A percentile compares a stretch with the other conserved stretches of the same genome.
phyloP scores from a whole-genome alignment of 805 yeast genomes.

The Sugiyamaella valdiviana region DNA sequence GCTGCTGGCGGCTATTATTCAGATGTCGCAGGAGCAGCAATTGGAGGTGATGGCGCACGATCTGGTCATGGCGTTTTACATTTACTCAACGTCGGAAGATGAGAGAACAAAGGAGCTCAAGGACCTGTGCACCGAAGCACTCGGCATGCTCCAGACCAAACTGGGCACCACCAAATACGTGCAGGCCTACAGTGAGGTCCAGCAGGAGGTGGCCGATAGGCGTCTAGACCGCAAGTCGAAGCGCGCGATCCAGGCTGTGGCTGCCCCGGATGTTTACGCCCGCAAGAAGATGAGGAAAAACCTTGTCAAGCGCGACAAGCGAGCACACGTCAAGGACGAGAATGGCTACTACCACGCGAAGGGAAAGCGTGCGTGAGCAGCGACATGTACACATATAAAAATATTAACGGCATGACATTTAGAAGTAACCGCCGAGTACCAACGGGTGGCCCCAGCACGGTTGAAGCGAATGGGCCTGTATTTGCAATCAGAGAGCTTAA shows the following conservation, averaged over 20 bases:
- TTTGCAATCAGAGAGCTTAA: no score
- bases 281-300: conserved; percentile 71
- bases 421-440: no score
- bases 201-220: conserved; percentile 50
- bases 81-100: conserved; percentile 20
- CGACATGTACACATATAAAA: not conserved
- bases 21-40: conserved; percentile 41
- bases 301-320: conserved; percentile 65
- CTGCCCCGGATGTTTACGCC: conserved; percentile 79
- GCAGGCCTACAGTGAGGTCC: conserved; percentile 54
- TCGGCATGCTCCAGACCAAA: conserved; percentile 58
- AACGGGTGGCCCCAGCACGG: no score
- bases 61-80: conserved; percentile 49
- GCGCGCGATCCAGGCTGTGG: conserved; percentile 67
- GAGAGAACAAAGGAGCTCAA: conserved; percentile 38
- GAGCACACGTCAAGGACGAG: conserved; percentile 68
- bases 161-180: conserved; percentile 69
- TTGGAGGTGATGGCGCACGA: conserved; percentile 41
- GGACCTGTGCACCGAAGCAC: conserved; percentile 54
- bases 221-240: conserved; percentile 72
- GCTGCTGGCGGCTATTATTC: conserved; percentile 57
- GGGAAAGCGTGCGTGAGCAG: no score
- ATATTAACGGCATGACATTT: not conserved
- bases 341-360: conserved; percentile 68
- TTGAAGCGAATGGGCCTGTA: no score